Conservation (phyloP, 768 basidiomycete genomes). For the Boletus vinaceobasis region DNA sequence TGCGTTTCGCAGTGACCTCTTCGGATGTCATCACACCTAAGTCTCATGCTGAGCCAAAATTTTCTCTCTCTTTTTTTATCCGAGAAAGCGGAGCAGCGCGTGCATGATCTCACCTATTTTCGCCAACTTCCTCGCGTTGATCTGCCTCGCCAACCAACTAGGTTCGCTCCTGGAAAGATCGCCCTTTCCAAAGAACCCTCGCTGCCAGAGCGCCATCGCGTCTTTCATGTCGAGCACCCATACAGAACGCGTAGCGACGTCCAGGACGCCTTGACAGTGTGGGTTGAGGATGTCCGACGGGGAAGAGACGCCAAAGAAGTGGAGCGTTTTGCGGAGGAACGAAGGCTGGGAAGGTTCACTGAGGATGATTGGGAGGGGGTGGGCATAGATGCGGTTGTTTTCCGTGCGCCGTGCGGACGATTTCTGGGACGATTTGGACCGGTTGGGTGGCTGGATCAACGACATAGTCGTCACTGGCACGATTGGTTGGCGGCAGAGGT, state of each 20-base stretch:
- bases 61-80: not conserved
- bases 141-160: constrained; percentile 81
- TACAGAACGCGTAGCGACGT: constrained; percentile 77
- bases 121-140: constrained; percentile 53
- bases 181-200: constrained; percentile 98
- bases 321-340: constrained; percentile 44
- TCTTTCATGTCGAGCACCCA: constrained; percentile 72
- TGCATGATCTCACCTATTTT: constrained; percentile 47
- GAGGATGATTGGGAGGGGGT: constrained; percentile 66
- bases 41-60: not conserved
- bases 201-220: constrained; percentile 71
- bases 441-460: constrained; percentile 41
- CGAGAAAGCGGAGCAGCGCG: not conserved
- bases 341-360: constrained; percentile 37
- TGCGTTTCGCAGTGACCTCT: constrained; percentile 83
- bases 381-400: constrained; percentile 64
- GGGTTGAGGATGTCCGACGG: constrained; percentile 63
- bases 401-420: constrained; percentile 53
- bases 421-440: constrained; percentile 43
- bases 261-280: constrained; percentile 73
- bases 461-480: constrained; percentile 38
- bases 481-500: not conserved
- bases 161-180: constrained; percentile 93
- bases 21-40: constrained; percentile 65
- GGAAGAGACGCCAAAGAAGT: constrained; percentile 52